Conservation (phyloP, 1,284 basidiomycete genomes). For the Malassezia globosa region DNA sequence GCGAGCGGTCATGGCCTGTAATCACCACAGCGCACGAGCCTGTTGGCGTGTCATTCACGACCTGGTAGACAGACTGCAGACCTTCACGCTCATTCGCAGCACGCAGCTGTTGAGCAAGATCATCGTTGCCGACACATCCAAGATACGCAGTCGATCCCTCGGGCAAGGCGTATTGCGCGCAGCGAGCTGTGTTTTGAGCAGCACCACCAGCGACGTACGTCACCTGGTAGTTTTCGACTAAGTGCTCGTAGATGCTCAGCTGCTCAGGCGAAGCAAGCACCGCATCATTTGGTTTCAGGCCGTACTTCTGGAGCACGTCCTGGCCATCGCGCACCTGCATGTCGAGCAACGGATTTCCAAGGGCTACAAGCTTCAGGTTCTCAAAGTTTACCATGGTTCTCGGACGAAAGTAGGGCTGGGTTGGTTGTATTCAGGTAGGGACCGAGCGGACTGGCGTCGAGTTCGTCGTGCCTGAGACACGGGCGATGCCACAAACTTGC, state of each 20-base stretch:
- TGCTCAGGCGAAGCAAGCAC: slow-evolving; percentile 88
- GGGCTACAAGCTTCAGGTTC: slow-evolving; percentile 42
- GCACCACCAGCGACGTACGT: slow-evolving; percentile 94
- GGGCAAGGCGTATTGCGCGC: slow-evolving; percentile 64
- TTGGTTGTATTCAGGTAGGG: not conserved
- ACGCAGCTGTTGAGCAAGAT: slow-evolving; percentile 75
- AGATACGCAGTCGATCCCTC: slow-evolving; percentile 83
- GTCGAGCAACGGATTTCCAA: slow-evolving; percentile 48
- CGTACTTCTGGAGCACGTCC: slow-evolving; percentile 76
- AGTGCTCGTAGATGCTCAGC: slow-evolving; percentile 63
- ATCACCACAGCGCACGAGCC: slow-evolving; percentile 94
- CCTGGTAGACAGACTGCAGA: slow-evolving; percentile 75
- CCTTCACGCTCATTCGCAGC: slow-evolving; percentile 90
- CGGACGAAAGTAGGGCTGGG: not conserved
- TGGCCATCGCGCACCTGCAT: slow-evolving; percentile 58
- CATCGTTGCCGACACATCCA: slow-evolving; percentile 85
- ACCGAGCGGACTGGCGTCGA: not conserved
- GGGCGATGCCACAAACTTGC: no score
- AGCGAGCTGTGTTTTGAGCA: slow-evolving; percentile 89
- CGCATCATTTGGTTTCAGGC: slow-evolving; percentile 86
- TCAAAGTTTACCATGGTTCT: slow-evolving; percentile 13
- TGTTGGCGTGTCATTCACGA: slow-evolving; percentile 74
- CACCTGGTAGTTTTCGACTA: slow-evolving; percentile 65
- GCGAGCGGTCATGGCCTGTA: slow-evolving; percentile 84
- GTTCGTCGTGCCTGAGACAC: no score